Conservation (phyloP, 805 yeast genomes). For the Candida broadrunensis region DNA sequence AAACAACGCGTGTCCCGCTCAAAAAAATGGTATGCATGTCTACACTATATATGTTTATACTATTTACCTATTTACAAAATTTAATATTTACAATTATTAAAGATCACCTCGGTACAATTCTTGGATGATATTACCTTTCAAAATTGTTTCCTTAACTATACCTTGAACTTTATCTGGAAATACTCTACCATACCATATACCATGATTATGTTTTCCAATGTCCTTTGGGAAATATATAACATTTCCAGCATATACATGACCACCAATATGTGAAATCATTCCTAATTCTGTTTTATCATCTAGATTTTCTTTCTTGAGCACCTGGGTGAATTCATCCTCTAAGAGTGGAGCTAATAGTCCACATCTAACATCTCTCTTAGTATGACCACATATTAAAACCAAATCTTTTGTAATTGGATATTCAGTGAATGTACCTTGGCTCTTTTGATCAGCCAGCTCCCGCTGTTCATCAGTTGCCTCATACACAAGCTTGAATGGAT, state of each 20-base stretch:
- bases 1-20: not conserved
- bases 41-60: too few relatives aligned
- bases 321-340: conserved; percentile 45
- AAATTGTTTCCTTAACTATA: conserved; percentile 53
- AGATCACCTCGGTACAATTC: conserved; percentile 54
- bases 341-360: conserved; percentile 64
- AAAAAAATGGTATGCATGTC: not conserved
- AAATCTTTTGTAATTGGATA: conserved; percentile 19
- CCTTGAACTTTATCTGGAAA: conserved; percentile 65
- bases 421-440: conserved; percentile 3
- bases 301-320: conserved; percentile 32
- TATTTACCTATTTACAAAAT: not conserved
- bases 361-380: conserved; percentile 61
- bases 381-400: conserved; percentile 65
- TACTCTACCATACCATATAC: conserved; percentile 78
- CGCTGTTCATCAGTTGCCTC: too few relatives aligned
- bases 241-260: conserved; percentile 86
- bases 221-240: conserved; percentile 48
- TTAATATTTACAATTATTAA: too few relatives aligned
- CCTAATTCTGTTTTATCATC: conserved; percentile 41
- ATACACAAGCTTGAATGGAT: conserved; percentile 16
- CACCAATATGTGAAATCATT: conserved; percentile 74
- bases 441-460: not conserved
- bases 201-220: conserved; percentile 26
- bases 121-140: conserved; percentile 47